Base-by-base conservation (phyloP, 768 basidiomycete genomes). In the Termitomyces eurrhizus region DNA sequence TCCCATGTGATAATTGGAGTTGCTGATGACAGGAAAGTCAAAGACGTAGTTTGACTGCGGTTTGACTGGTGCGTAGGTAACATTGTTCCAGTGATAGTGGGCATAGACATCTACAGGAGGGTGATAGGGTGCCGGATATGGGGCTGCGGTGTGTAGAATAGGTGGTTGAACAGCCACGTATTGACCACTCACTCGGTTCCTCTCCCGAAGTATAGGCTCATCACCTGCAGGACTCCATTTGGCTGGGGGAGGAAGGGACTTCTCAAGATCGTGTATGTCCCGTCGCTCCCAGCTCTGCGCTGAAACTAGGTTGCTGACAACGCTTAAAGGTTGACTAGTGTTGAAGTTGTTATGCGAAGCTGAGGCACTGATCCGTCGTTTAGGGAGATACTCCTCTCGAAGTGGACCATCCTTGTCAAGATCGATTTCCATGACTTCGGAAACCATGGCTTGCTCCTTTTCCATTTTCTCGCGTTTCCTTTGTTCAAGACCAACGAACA, bases 161-260 rank as follows among this genome's bases (percentile, higher is more conserved):
- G 82, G 71, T 18, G 87, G 78, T 58, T 84, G 86, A 36, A 87
- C 83, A 16, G 87, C 88, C 46, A 88, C 75, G 60, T 91, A 91
- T 46, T 85, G 81, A 2, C 82, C 83, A 58, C 74, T 81, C 45
- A 70, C 70, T 56, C 85, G 77, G 65, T 78, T 81, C 56, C 76
- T 73, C 56, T 83, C 78, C 37, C 85, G 81, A 35, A 82, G 72
- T 59, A 92, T 83, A 18, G 88, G 90, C 65, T 91, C 90, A 65
- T 90, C 89, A n/a, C 80, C 87, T 13, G 85, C 81, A 52, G 90
- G 90, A 67, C 89, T 90, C 90, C 90, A 92, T 70, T 86, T 86
- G 2, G 90, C 85, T 26, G 90, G 90, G 26, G 90, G 88, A 49
- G 89, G 89, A 18, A 91, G 69, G 13, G 67, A 41, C 44, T 78